phyloP scores from a whole-genome alignment of 2,329 filamentous ascomycete species.

The Teratosphaeria destructans region DNA sequence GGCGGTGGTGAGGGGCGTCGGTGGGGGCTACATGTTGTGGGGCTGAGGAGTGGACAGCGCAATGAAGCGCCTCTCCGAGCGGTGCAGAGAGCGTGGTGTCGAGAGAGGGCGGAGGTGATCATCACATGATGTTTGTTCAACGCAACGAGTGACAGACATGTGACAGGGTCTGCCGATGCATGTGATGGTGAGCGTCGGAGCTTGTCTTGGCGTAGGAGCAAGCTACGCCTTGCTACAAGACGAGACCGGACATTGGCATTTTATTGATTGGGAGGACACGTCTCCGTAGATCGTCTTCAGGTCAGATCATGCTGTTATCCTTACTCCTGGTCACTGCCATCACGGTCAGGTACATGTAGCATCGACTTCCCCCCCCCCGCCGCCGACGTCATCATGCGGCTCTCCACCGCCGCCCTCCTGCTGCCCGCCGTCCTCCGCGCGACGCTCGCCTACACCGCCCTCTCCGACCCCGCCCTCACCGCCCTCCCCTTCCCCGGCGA shows the following conservation, averaged over 20 bases:
- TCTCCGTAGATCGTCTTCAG: background rate
- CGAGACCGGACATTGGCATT: background rate
- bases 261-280: background rate
- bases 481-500: constrained; percentile 58
- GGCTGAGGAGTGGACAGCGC: background rate
- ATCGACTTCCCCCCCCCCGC: background rate
- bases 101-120: constrained; percentile 8
- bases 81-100: background rate
- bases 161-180: too few relatives aligned
- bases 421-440: constrained; percentile 23
- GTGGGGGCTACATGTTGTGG: background rate
- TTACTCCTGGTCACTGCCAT: background rate
- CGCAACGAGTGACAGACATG: background rate
- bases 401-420: constrained; percentile 14
- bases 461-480: constrained; percentile 67
- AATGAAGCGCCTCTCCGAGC: background rate
- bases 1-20: background rate
- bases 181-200: background rate
- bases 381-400: constrained; percentile 11
- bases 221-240: background rate
- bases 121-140: constrained; percentile 12
- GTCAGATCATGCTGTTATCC: background rate
- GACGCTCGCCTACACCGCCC: constrained; percentile 42
- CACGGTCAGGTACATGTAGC: background rate
- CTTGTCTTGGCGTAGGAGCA: background rate